A percentile compares a stretch with the other conserved stretches of the same genome.
These are phyloP conservation scores for Lactifluus hygrophoroides DNA, from an alignment of 768 basidiomycete species.

Conservation along the genomic window DNA sequence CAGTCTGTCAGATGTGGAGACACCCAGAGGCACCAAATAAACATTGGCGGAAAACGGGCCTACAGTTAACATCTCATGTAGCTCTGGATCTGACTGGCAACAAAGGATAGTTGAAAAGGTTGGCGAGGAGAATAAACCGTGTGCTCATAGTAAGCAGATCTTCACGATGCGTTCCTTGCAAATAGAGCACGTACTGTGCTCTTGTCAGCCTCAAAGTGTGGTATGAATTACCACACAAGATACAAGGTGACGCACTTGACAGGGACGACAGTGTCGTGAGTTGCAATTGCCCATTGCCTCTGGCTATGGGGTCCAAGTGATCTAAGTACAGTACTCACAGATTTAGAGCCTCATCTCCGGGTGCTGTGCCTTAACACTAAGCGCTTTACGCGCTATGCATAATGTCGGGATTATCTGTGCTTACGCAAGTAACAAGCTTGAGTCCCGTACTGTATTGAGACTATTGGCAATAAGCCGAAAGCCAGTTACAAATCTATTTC, in stretches of 20 bases:
- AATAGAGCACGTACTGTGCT: conserved; percentile 80
- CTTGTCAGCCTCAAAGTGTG: not conserved
- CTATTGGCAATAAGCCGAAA: not conserved
- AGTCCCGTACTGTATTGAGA: too few species aligned
- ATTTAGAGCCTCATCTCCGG: conserved; percentile 24
- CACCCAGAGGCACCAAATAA: conserved; percentile 74
- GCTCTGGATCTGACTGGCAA: conserved; percentile 77
- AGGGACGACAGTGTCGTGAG: conserved; percentile 46
- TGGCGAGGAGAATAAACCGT: not conserved
- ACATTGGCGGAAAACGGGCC: conserved; percentile 73
- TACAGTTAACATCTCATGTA: conserved; percentile 66
- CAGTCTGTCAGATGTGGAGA: conserved; percentile 70
- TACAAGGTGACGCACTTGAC: conserved; percentile 48
- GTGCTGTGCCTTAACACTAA: conserved; percentile 37
- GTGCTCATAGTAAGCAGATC: conserved; percentile 36
- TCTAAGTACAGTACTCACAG: conserved; percentile 49
- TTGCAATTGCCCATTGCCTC: conserved; percentile 32
- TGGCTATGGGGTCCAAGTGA: conserved; percentile 27
- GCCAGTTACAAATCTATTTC: not conserved
- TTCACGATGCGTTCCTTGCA: conserved; percentile 96
- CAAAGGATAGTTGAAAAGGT: conserved; percentile 59
- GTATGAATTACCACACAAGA: not conserved
- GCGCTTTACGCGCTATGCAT: conserved; percentile 68
- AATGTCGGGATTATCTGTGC: conserved; percentile 87
- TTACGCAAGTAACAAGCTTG: conserved; percentile 91